Percentiles rank a stretch among this genome's conserved stretches.
phyloP scores from a whole-genome alignment of 768 basidiomycete genomes.

The Russula emetica region DNA sequence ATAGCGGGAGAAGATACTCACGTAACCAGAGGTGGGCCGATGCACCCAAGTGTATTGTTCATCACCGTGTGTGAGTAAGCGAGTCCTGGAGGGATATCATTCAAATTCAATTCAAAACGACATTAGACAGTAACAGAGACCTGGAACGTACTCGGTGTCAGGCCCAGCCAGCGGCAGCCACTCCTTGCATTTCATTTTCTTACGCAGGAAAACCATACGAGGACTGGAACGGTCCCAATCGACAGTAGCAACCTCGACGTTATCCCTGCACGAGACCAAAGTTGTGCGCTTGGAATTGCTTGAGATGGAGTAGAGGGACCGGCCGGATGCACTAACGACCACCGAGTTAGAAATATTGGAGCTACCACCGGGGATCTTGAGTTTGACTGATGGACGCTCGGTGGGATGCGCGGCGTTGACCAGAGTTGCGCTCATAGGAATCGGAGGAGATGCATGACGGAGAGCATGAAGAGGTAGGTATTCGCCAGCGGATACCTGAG shows the following conservation, averaged over 20 bases:
- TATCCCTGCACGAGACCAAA: not conserved
- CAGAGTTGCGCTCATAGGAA: constrained; percentile 11
- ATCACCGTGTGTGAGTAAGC: constrained; percentile 13
- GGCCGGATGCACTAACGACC: constrained; percentile 4
- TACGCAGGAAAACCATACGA: constrained; percentile 13
- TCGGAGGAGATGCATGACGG: not conserved
- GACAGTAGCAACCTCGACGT: constrained; percentile 12
- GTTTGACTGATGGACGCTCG: constrained; percentile 15
- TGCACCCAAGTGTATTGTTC: constrained; percentile 14
- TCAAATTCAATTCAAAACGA: not conserved
- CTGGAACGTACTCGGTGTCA: constrained; percentile 14
- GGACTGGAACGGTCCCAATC: constrained; percentile 22
- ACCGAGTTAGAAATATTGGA: constrained; percentile 14
- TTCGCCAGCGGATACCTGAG: constrained; percentile 22
- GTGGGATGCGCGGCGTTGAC: not conserved
- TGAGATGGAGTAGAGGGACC: not conserved
- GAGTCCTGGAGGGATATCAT: not conserved
- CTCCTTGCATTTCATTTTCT: constrained; percentile 20
- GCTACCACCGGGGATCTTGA: constrained; percentile 7
- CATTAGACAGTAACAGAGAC: not conserved
- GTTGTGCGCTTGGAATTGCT: constrained; percentile 17
- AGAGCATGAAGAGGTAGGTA: not conserved
- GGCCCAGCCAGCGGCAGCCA: constrained; percentile 21
- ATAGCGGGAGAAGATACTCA: not conserved
- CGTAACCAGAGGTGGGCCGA: constrained; percentile 8